A percentile compares a stretch with the other conserved stretches of the same genome.
Conservation (phyloP, 1,284 basidiomycete species). For the Irpex sp. region DNA sequence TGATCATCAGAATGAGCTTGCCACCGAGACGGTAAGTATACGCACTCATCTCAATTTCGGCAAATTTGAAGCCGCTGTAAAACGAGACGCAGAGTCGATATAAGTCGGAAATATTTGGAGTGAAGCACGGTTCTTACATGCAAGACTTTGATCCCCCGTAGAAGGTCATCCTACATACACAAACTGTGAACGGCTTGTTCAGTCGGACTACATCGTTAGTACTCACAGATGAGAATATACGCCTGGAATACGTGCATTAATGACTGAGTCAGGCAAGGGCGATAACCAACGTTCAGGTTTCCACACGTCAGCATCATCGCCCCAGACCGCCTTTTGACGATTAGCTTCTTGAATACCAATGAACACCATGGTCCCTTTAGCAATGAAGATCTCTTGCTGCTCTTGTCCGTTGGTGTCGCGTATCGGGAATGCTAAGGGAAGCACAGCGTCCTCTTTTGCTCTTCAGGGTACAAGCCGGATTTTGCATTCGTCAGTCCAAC, state of each 20-base stretch:
- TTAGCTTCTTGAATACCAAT: constrained; percentile 48
- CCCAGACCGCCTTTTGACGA: constrained; percentile 46
- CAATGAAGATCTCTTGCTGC: constrained; percentile 35
- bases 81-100: neutral
- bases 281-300: constrained; percentile 33
- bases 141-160: constrained; percentile 19
- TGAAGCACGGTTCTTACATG: constrained; percentile 13
- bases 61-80: constrained; percentile 13
- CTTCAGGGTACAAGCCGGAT: neutral
- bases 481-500: neutral
- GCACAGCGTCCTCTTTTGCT: neutral
- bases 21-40: neutral
- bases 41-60: constrained; percentile 14
- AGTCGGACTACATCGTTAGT: neutral
- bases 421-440: constrained; percentile 18
- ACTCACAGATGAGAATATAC: constrained; percentile 26
- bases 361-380: constrained; percentile 42
- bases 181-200: neutral
- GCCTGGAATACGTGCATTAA: constrained; percentile 19
- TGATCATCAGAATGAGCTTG: neutral
- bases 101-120: neutral
- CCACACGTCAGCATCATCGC: constrained; percentile 49
- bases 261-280: constrained; percentile 16
- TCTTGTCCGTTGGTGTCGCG: constrained; percentile 25
- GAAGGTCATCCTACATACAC: constrained; percentile 21